Evolutionary conservation across 129 eudicot genomes (phyloP), one percentile per base, ranked within the genome.

Genomic region (Flaveria ramosissima): DNA sequence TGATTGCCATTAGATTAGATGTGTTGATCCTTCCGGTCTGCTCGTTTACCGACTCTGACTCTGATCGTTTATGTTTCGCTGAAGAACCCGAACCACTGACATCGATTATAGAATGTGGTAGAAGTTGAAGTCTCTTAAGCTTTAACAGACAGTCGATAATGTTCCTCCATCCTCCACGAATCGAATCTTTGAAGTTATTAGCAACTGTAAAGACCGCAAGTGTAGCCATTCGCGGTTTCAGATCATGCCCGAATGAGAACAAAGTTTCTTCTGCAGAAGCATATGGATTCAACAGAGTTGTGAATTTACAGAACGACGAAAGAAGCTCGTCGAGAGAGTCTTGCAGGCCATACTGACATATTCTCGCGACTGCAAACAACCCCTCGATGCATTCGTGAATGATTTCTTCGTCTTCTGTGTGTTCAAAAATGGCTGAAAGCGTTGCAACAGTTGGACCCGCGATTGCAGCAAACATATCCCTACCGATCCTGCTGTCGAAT

Each of bases 211-310:
- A 94, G 68, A 91, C 90, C 1, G 99, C 97, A 2, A 94, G 77
- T 17, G 96, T 89, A 1, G 99, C 99, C 97, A 94, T 89, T 82
- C 90, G 85, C 0, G 99, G 97, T 68, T 94, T 94, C 87, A 88
- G 66, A 57, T 94, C 99, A 45, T 94, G 89, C 73, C 92, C 87
- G 73, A 94, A 92, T 11, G 91, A 91, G 30, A 87, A 94, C 15
- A 94, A 57, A 13, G 99, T 94, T 78, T 94, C 99, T 70, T 94
- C 99, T 2, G 96, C 84, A 2, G 99, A 94, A 16, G 99, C 99
- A 30, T 91, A 94, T 4, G 99, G 99, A 55, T 94, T 94, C 16
- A 94, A 57, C 27, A 94, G 62, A 0, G 97, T 94, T n/a, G 97
- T 94, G 70, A 89, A 94, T 71, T 94, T 94, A 74, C 97, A 89